Evolutionary conservation across 2,329 filamentous ascomycete species (phyloP), one percentile per base, ranked within the genome.

Genomic region (Achaetomium macrosporum): DNA sequence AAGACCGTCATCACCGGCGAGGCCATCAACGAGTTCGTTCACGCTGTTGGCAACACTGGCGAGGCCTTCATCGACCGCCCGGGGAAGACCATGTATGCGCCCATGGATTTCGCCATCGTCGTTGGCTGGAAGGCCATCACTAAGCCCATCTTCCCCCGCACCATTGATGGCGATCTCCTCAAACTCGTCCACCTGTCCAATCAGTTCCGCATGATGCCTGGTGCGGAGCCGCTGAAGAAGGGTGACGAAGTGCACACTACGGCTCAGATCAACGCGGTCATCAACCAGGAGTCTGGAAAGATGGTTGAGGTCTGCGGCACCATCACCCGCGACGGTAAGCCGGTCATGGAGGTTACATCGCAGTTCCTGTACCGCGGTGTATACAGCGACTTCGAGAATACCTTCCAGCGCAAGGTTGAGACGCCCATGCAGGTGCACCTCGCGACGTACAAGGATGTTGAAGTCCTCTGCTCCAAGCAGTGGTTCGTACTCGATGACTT

Each of bases 241-340:
- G 93, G 90, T 30, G 93, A 99, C 68, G 83, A 91, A 57, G 82
- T 99, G 17, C 85, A 90, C 57, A 97, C 93, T 3, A 95, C 89
- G 51, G 93, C 93, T 41, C 90, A 95, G 69, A 88, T 99, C 74
- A 97, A 99, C 64, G 90, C 93, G 15, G 90, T 99, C 64, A 87
- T 99, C 76, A 99, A 97, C 75, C 91, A 99, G 70, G 90, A 96
- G 13, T 90, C 93, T 55, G 93, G 93, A 44, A 99, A 99, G 79
- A 96, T 99, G 91, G 95, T 99, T 16, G 95, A 99, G 72, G 92
- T 99, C n/a, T 96, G 91, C 65, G 93, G 93, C 57, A 99, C 93
- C 6, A 96, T 99, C 64, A 86, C 81, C 50, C 87, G 93, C 41
- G 83, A 91, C 50, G 87, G 87, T 25, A 72, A 88, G 69, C 79